Conservation (phyloP, 2,329 filamentous ascomycete genomes). For the Trichocomaceae sp. region DNA sequence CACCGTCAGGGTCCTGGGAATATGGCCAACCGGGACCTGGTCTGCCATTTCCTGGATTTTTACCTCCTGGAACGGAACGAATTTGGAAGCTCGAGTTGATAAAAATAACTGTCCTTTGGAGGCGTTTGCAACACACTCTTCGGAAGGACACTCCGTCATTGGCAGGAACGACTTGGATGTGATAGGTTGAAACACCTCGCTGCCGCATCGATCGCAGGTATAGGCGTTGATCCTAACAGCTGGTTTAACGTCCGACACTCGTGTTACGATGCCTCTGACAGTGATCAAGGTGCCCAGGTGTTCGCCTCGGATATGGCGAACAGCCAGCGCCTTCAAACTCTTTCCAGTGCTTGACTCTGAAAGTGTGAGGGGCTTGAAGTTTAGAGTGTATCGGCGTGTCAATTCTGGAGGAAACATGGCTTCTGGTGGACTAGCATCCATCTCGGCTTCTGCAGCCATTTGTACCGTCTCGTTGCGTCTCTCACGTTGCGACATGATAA, state of each 20-base stretch:
- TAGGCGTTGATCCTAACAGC: constrained; percentile 97
- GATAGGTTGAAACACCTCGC: constrained; percentile 95
- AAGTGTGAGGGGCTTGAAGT: constrained; percentile 86
- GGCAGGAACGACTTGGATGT: constrained; percentile 86
- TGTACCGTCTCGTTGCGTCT: constrained; percentile 74
- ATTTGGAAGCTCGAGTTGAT: constrained; percentile 94
- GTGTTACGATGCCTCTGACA: constrained; percentile 84
- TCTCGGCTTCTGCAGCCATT: constrained; percentile 58
- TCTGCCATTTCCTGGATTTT: constrained; percentile 99
- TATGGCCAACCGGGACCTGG: constrained; percentile 95
- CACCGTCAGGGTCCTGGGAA: constrained; percentile 82
- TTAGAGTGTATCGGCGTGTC: constrained; percentile 87
- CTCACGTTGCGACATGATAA: constrained; percentile 87
- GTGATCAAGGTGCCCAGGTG: constrained; percentile 92
- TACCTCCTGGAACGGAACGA: constrained; percentile 94
- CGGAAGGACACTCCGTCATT: constrained; percentile 75
- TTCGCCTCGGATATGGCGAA: constrained; percentile 85
- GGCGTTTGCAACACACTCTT: constrained; percentile 85
- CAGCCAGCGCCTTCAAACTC: constrained; percentile 64
- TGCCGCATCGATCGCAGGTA: constrained; percentile 91
- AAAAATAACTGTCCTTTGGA: constrained; percentile 89
- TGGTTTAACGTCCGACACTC: constrained; percentile 96
- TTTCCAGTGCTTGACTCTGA: constrained; percentile 58
- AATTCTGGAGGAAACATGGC: constrained; percentile 87
- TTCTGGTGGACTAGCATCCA: constrained; percentile 59